A percentile compares a stretch with the other conserved stretches of the same genome.
Evolutionary conservation across 495 filamentous ascomycete species (phyloP).

Genomic region (Cercophora newfieldiana): DNA sequence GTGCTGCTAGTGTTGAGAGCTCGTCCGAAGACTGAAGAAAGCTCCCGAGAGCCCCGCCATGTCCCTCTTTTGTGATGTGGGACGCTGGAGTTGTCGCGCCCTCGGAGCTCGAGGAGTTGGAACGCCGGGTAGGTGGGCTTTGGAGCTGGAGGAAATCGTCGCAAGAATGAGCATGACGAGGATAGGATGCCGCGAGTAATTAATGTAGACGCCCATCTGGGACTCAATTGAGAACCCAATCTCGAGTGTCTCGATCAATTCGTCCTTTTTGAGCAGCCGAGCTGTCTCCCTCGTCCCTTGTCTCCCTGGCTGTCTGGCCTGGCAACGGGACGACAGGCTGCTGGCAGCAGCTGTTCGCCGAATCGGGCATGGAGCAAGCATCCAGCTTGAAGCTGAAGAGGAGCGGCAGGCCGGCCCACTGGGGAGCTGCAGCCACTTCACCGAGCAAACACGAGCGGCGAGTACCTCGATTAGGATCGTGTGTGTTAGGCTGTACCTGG

Average conservation of each 20-base stretch:
- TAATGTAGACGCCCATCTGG: background rate
- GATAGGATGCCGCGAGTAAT: conserved; percentile 8
- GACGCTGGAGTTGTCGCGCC: background rate
- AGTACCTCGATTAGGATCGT: conserved; percentile 3
- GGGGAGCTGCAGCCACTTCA: conserved; percentile 14
- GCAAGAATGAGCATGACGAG: conserved; percentile 16
- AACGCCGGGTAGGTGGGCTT: background rate
- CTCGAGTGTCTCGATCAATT: conserved; percentile 7
- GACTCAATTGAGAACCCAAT: background rate
- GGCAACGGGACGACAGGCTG: conserved; percentile 5
- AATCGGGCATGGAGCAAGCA: background rate
- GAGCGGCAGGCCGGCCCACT: conserved; percentile 6
- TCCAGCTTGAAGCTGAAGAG: background rate
- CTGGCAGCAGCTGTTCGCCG: conserved; percentile 12
- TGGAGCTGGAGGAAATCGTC: background rate
- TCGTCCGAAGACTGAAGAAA: conserved; percentile 1
- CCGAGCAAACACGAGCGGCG: background rate
- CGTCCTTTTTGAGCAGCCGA: background rate
- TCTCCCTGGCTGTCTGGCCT: conserved; percentile 2
- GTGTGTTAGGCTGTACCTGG: conserved; percentile 16
- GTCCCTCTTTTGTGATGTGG: background rate
- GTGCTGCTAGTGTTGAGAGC: conserved; percentile 1
- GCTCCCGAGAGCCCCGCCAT: conserved; percentile 9
- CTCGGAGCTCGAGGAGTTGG: background rate
- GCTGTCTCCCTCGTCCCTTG: conserved; percentile 3